Base-by-base conservation (phyloP, 1,284 basidiomycete species). In the Malassezia pachydermatis region DNA sequence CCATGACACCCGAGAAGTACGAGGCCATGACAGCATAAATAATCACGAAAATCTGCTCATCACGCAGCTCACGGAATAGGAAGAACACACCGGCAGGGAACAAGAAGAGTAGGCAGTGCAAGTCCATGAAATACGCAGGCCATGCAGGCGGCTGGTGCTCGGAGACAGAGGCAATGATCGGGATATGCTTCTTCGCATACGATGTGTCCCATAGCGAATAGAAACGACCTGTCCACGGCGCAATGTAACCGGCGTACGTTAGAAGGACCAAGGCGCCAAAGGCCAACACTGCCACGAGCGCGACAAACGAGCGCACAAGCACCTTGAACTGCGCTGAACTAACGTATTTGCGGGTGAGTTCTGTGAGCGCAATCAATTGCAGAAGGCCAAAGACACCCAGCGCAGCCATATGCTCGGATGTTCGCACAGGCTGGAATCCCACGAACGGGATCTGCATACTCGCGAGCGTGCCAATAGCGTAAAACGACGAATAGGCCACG, bases 361-460 rank as follows among this genome's bases (percentile, higher is more conserved):
- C 84, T 30, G 83, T 83, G 67, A 98, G 96, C 0, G 92, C 88
- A 48, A 98, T 82, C 59, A 99, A 86, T 75, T 99, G 94, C 47
- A 99, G 77, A 19, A 99, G 80, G 45, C 94, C 94, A 65, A 98
- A 99, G 25, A 98, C 88, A 63, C 84, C 92, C 49, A 98, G 79
- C 2, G 94, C 90, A 6, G 86, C 90, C 92, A 99, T 98, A 74
- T 98, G 94, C 76, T 99, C 94, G 59, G 86, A 89, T 0, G 94
- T 98, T 40, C 84, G 80, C 29, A 98, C 84, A n/a, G 94, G 94
- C 65, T 95, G 88, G 80, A 96, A 98, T 30, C 92, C 92, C 58
- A 99, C 94, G 67, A 99, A 99, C 3, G 94, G 94, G 1, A 99
- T 92, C 75, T 96, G 89, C 94, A 98, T 98, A 67, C 88, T 92